phyloP scores from a whole-genome alignment of 2,329 filamentous ascomycete species.

The Verticillium dahliae region DNA sequence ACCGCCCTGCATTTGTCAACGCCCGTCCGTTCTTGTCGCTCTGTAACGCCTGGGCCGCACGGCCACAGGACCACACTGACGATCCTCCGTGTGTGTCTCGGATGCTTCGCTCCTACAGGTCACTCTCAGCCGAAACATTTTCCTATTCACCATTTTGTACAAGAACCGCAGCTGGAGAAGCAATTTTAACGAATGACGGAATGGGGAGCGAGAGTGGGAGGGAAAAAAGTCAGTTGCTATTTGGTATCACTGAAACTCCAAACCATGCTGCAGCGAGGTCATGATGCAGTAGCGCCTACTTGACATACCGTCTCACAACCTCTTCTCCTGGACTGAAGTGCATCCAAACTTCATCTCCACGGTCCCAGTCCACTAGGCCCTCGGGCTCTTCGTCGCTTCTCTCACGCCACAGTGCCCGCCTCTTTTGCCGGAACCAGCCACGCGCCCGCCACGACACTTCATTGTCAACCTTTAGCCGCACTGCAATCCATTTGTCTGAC shows the following conservation, averaged over 20 bases:
- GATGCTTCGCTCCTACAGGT: background rate
- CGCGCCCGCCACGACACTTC: slow-evolving; percentile 46
- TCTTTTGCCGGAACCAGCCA: slow-evolving; percentile 33
- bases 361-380: slow-evolving; percentile 23
- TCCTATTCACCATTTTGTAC: background rate
- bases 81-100: background rate
- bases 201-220: background rate
- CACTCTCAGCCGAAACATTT: background rate
- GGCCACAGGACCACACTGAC: background rate
- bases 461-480: slow-evolving; percentile 49
- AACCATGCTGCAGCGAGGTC: too few species aligned
- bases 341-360: slow-evolving; percentile 23
- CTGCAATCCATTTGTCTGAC: slow-evolving; percentile 50
- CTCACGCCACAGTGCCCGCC: slow-evolving; percentile 10
- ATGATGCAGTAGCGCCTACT: background rate
- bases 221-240: background rate
- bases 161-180: background rate
- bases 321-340: slow-evolving; percentile 20
- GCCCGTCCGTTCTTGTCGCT: background rate
- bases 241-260: background rate
- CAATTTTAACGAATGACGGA: background rate
- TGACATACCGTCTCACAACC: slow-evolving; percentile 8
- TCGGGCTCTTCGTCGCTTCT: slow-evolving; percentile 16
- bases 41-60: background rate
- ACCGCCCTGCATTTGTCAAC: background rate